Base-by-base conservation (phyloP, 2,329 filamentous ascomycete genomes). In the Sporothrix mexicana region DNA sequence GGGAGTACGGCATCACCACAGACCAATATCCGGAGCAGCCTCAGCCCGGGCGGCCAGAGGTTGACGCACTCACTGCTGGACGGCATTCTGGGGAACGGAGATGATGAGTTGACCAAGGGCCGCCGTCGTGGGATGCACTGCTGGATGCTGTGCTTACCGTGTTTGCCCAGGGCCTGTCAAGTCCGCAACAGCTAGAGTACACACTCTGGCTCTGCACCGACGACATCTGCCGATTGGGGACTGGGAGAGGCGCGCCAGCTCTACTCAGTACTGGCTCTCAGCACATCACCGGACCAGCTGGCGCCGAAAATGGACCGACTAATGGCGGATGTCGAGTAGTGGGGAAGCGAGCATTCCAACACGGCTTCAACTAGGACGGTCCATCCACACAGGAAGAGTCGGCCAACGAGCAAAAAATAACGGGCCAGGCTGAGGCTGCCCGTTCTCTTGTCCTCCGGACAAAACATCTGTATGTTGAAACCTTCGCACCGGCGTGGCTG, bases 121-220 rank as follows among this genome's bases (percentile, higher is more conserved):
- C 49, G 25, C 66, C 62, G 36, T 72, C 71, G 30, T 72, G 71
- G 71, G n/a, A 62, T 45, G 71, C 71, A 1, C 55, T 72, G 55
- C 30, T 72, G 55, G 64, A 59, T 43, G 71, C 66, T 1, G 71
- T 72, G 23, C 49, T 72, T 62, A 68, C 71, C 8, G 71, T 72
- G 15, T 72, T 72, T 30, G 71, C 71, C 1, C 71, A 72, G 47
- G 71, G 71, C 2, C 55, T 72, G 30, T 72, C 71, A 13, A 72
- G 71, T 20, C 71, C 71, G 10, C 71, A 72, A 45, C 64, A 66
- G 36, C 71, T 72, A n/a, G 71, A 72, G 49, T 72, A 72, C 55
- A 72, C 71, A 45, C 71, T 72, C 43, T 72, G 41, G 71, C 64
- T 3, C 71, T 72, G 43, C 49, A 72, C 49, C 51, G 51, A 23